A percentile compares a stretch with the other conserved stretches of the same genome.
Conservation (phyloP, 306 rosid genomes). For the Casuarina cunninghamiana region DNA sequence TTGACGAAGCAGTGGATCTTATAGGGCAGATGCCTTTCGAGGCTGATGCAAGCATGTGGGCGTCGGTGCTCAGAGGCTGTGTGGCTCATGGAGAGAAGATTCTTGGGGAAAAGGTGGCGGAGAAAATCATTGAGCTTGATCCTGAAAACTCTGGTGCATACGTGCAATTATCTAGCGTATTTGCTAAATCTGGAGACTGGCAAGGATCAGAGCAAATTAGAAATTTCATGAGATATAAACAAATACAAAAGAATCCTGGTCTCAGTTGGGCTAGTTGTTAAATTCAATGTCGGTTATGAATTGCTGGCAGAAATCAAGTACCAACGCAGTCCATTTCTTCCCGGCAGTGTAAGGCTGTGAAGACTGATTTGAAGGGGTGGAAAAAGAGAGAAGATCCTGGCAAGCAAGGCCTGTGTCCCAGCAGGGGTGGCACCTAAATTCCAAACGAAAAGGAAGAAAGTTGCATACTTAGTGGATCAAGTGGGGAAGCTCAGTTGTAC, state of each 20-base stretch:
- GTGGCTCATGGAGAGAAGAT: conserved; percentile 51
- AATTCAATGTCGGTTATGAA: conserved; percentile 17
- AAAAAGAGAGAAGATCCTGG: too few relatives aligned
- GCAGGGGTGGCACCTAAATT: too few relatives aligned
- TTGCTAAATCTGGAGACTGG: conserved; percentile 71
- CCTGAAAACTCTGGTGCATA: conserved; percentile 65
- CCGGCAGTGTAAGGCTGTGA: too few relatives aligned
- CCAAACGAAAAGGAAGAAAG: too few relatives aligned
- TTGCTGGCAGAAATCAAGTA: background rate
- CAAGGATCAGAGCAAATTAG: conserved; percentile 66
- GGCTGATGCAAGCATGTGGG: conserved; percentile 67
- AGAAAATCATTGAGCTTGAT: conserved; percentile 57
- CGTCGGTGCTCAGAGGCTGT: conserved; percentile 73
- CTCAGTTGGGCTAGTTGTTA: conserved; percentile 67
- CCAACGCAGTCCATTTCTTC: background rate
- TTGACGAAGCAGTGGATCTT: conserved; percentile 57
- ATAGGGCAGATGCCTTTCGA: conserved; percentile 61
- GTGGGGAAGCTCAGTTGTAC: too few relatives aligned
- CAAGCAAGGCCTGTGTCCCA: background rate
- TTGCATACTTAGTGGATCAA: too few relatives aligned
- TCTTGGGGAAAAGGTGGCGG: conserved; percentile 61
- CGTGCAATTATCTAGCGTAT: conserved; percentile 67
- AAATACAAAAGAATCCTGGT: conserved; percentile 56
- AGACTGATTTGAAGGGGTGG: too few relatives aligned
- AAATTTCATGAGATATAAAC: conserved; percentile 51